Percentiles rank a stretch among this genome's conserved stretches.
Evolutionary conservation across 2,329 filamentous ascomycete species (phyloP).

Genomic region (Aspergillus clavatus): DNA sequence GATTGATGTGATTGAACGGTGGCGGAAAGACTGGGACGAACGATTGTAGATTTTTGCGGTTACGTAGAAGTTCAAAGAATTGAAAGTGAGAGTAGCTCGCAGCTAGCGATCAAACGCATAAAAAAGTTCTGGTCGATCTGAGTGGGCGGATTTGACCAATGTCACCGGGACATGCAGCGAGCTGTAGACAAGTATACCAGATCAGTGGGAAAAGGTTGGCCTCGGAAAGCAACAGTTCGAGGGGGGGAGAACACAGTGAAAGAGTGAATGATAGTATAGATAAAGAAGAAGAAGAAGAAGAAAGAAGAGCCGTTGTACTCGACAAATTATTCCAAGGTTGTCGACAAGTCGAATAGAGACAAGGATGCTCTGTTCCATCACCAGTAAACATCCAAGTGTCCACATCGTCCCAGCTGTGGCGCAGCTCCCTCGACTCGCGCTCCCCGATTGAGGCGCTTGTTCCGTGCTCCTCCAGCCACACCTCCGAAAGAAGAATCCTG

Average conservation of each 20-base stretch:
- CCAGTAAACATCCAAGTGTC: constrained; percentile 21
- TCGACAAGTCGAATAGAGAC: too few relatives aligned
- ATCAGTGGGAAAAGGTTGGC: not conserved
- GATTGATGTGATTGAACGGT: constrained; percentile 6
- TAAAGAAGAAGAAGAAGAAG: constrained; percentile 1
- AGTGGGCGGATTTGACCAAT: constrained; percentile 9
- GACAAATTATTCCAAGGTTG: too few relatives aligned
- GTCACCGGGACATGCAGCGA: constrained; percentile 43
- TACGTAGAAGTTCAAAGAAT: not conserved
- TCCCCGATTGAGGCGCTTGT: not conserved
- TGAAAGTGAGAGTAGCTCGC: constrained; percentile 14
- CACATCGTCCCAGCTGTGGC: constrained; percentile 18
- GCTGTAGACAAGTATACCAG: constrained; percentile 35
- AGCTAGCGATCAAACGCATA: constrained; percentile 7
- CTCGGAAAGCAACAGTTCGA: constrained; percentile 2
- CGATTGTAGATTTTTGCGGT: not conserved
- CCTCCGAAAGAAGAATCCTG: constrained; percentile 1
- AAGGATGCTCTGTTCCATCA: not conserved
- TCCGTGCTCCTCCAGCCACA: constrained; percentile 15
- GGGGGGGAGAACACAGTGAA: constrained; percentile 8
- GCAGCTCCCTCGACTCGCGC: constrained; percentile 7
- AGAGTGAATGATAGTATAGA: constrained; percentile 5
- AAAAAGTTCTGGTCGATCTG: constrained; percentile 4
- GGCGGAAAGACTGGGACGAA: not conserved
- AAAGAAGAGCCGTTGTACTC: too few relatives aligned